Conservation (phyloP, 176 grass and related monocot genomes). For the Carex kokanica region DNA sequence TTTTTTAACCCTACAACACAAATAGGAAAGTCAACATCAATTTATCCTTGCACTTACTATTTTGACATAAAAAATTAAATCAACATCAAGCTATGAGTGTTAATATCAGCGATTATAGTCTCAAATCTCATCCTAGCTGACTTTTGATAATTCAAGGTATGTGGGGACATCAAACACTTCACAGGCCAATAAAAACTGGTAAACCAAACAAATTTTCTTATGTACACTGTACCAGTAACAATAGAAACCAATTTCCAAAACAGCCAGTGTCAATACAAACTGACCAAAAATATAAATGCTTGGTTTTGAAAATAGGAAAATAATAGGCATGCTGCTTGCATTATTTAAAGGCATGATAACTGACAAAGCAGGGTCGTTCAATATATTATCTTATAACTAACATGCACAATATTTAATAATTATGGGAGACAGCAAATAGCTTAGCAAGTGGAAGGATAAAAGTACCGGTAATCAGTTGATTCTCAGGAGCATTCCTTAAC, state of each 20-base stretch:
- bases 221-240: neutral
- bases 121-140: neutral
- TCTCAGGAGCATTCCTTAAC: conserved; percentile 70
- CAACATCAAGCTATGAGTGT: neutral
- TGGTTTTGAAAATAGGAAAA: conserved; percentile 11
- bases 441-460: neutral
- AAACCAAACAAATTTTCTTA: neutral
- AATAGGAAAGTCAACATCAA: conserved; percentile 13
- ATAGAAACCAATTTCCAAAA: neutral
- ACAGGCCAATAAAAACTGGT: neutral
- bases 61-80: neutral
- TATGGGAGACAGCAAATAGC: neutral
- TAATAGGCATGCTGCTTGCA: conserved; percentile 17
- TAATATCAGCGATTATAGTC: neutral
- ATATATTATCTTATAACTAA: neutral
- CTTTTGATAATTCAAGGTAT: neutral
- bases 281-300: neutral
- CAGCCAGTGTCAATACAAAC: neutral
- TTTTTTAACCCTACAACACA: conserved; percentile 54
- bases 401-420: neutral
- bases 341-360: neutral
- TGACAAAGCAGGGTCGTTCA: neutral
- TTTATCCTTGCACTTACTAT: neutral
- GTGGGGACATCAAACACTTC: neutral
- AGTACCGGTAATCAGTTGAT: conserved; percentile 46